A percentile compares a stretch with the other conserved stretches of the same genome.
Conservation (phyloP, 2,329 filamentous ascomycete genomes). For the Pestalotiopsis sp. region DNA sequence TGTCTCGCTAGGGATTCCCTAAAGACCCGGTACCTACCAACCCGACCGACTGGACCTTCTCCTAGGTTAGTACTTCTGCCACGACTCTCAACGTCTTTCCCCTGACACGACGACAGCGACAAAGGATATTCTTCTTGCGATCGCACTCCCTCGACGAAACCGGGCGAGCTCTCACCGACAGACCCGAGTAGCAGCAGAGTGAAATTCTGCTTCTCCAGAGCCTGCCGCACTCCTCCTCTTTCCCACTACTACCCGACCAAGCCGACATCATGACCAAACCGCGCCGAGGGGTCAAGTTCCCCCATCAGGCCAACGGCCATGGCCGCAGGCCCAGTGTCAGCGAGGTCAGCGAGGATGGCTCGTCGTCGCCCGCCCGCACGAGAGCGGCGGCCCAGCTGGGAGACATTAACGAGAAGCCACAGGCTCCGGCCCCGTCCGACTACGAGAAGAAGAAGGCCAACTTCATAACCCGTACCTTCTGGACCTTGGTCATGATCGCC, state of each 20-base stretch:
- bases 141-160: background rate
- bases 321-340: slow-evolving; percentile 70
- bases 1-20: background rate
- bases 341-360: slow-evolving; percentile 65
- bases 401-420: slow-evolving; percentile 39
- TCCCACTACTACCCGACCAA: background rate
- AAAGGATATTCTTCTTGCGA: background rate
- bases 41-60: background rate
- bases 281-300: slow-evolving; percentile 58
- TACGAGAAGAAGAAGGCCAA: slow-evolving; percentile 99
- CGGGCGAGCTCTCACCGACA: background rate
- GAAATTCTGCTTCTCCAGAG: background rate
- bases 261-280: slow-evolving; percentile 34
- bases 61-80: background rate
- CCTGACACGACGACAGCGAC: background rate
- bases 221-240: background rate
- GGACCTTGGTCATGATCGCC: slow-evolving; percentile 97
- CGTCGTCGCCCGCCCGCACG: slow-evolving; percentile 35
- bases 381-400: slow-evolving; percentile 34
- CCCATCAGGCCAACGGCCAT: slow-evolving; percentile 49
- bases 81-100: background rate
- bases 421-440: slow-evolving; percentile 53
- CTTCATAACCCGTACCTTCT: slow-evolving; percentile 95
- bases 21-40: background rate
- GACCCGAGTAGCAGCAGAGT: background rate